Base-by-base conservation (phyloP, 257 asterid genomes). In the Ophiorrhiza pumila region DNA sequence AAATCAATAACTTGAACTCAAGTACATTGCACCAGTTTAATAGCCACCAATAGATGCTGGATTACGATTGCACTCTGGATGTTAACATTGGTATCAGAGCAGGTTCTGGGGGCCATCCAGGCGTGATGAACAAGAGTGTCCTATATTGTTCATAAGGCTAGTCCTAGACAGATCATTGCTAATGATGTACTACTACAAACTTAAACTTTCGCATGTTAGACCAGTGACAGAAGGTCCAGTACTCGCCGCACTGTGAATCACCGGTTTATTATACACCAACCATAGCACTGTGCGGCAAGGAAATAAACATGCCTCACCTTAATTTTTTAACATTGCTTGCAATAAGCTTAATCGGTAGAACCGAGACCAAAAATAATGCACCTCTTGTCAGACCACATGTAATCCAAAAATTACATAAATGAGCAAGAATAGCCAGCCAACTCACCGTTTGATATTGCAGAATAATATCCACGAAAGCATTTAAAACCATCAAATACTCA, bases 401-500 rank as follows among this genome's bases (percentile, higher is more conserved):
- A 47, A 47, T 23, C 34, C 32, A 34, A 64, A 22, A 64, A 32
- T 74, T 42, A 46, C 27, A 45, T 8, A 74, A 14, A 32, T 39
- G 52, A 46, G 15, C 46, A 32, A 46, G 63, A 43, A 56, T 18
- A 35, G 50, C n/a, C n/a, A n/a, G n/a, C n/a, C n/a, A 71, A 80
- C 81, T 82, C 85, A 92, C 98, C 90, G 80, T 75, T 73, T 86
- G 88, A 82, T 84, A 86, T 85, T 85, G 96, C 78, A 90, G 80
- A 74, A 87, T 77, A 71, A 92, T 88, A 43, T 92, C 96, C 84
- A 84, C 64, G 79, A 85, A 91, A 76, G 96, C 89, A 74, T 89
- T 89, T 46, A 83, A 71, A 80, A 92, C 84, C 85, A 78, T 85
- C 85, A 88, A 77, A 83, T 83, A 90, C 39, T 81, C 87, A 67